phyloP scores from a whole-genome alignment of 441 rosid genomes.

The Brassica balearica region DNA sequence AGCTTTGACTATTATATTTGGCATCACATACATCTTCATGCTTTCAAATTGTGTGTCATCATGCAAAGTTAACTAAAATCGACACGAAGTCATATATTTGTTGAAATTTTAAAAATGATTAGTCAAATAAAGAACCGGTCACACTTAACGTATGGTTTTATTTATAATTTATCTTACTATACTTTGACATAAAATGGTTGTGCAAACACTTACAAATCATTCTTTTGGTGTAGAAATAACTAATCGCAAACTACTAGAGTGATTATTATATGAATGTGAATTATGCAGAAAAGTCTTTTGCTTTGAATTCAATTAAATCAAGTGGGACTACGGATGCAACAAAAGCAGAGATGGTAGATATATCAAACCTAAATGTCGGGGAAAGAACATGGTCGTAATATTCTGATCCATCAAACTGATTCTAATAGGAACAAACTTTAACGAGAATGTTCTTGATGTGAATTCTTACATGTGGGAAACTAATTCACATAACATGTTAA shows the following conservation, averaged over 20 bases:
- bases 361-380: conserved; percentile 25
- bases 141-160: neutral
- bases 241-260: neutral
- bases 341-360: conserved; percentile 16
- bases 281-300: conserved; percentile 18
- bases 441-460: neutral
- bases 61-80: neutral
- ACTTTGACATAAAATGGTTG: neutral
- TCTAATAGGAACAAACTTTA: neutral
- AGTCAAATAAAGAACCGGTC: neutral
- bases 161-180: neutral
- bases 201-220: neutral
- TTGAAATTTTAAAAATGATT: neutral
- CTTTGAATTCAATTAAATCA: conserved; percentile 24
- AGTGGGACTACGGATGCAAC: conserved; percentile 27
- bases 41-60: conserved; percentile 5
- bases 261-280: neutral
- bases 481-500: conserved; percentile 9
- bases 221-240: neutral
- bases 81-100: neutral
- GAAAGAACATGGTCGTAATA: conserved; percentile 18
- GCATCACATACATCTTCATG: conserved; percentile 10
- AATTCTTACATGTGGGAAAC: neutral
- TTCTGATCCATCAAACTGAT: conserved; percentile 9
- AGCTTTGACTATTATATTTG: neutral